Evolutionary conservation across 306 rosid species (phyloP).

Genomic region (Argentina anserina): DNA sequence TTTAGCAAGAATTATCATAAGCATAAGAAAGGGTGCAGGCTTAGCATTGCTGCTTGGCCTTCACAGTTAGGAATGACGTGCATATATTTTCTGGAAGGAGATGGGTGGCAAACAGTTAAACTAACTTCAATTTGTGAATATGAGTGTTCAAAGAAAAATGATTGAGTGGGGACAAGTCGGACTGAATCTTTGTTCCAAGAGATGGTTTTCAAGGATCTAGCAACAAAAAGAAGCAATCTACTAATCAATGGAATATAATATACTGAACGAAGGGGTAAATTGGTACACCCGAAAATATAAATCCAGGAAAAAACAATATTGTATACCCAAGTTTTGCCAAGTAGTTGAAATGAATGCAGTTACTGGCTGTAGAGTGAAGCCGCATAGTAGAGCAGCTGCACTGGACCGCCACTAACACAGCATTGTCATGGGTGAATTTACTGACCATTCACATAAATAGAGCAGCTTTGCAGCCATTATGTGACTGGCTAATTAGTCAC

Average conservation of each 20-base stretch:
- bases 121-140: background rate
- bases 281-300: background rate
- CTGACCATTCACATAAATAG: constrained; percentile 84
- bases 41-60: background rate
- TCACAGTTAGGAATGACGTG: background rate
- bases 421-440: constrained; percentile 63
- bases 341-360: constrained; percentile 23
- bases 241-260: background rate
- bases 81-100: background rate
- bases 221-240: background rate
- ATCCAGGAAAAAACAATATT: background rate
- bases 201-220: background rate
- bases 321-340: background rate
- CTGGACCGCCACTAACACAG: constrained; percentile 23
- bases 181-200: background rate
- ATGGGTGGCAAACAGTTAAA: background rate
- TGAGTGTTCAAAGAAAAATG: background rate
- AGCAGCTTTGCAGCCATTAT: constrained; percentile 43
- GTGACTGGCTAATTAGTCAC: constrained; percentile 93
- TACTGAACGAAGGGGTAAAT: background rate
- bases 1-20: background rate
- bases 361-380: constrained; percentile 40
- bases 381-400: constrained; percentile 37
- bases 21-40: background rate
- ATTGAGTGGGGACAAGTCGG: background rate